Conservation (phyloP, 164 flowering plant species). For the Pachysandra terminalis region DNA sequence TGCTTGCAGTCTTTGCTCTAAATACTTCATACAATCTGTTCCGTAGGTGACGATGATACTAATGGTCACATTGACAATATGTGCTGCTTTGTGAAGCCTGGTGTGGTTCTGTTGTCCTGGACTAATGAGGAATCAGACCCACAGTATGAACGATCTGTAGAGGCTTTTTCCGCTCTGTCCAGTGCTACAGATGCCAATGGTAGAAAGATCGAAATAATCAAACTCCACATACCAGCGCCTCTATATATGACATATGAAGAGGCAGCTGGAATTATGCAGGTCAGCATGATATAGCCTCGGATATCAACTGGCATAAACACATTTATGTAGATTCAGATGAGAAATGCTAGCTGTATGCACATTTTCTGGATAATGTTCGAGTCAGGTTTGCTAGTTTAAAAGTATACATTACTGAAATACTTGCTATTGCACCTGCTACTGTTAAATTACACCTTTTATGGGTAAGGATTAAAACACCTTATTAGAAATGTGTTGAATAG, state of each 20-base stretch:
- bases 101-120: conserved; percentile 89
- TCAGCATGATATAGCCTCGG: conserved; percentile 12
- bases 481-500: too few relatives aligned
- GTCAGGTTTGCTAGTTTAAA: too few relatives aligned
- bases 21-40: background rate
- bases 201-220: conserved; percentile 67
- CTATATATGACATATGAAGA: conserved; percentile 89
- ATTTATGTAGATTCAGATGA: too few relatives aligned
- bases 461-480: too few relatives aligned
- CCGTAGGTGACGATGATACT: conserved; percentile 94
- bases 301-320: too few relatives aligned
- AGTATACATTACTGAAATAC: too few relatives aligned
- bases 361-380: too few relatives aligned
- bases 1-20: background rate
- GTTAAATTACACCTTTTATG: too few relatives aligned
- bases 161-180: conserved; percentile 70
- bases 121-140: conserved; percentile 86
- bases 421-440: too few relatives aligned
- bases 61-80: conserved; percentile 97
- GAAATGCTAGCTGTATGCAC: too few relatives aligned
- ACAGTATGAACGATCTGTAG: conserved; percentile 70
- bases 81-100: conserved; percentile 97
- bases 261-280: conserved; percentile 66
- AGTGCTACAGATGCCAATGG: conserved; percentile 75
- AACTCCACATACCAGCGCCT: conserved; percentile 88